These are phyloP conservation scores for Plenodomus lindquistii DNA, from an alignment of 2,329 filamentous ascomycete species.

Conservation along the genomic window DNA sequence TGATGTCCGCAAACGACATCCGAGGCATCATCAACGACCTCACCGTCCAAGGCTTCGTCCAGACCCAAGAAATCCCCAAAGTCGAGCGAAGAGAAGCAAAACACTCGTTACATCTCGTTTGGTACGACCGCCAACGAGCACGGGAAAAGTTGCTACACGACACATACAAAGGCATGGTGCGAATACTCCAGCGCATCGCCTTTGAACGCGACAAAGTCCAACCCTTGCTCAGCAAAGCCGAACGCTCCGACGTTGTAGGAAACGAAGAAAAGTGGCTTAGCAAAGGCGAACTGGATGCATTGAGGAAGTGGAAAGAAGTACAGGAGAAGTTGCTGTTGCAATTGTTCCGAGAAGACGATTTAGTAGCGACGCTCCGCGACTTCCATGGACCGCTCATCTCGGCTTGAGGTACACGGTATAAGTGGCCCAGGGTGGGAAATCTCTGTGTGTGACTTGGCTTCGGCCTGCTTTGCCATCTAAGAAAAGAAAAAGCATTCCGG, in stretches of 20 bases:
- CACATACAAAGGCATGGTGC: conserved; percentile 86
- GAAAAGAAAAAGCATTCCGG: no score
- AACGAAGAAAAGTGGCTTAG: conserved; percentile 80
- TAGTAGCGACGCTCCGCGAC: conserved; percentile 82
- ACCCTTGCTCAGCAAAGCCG: conserved; percentile 76
- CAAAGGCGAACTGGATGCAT: conserved; percentile 69
- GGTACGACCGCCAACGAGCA: conserved; percentile 77
- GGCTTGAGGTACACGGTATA: neutral
- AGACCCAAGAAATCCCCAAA: conserved; percentile 91
- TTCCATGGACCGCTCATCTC: conserved; percentile 39
- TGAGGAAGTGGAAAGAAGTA: conserved; percentile 65
- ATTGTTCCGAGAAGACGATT: conserved; percentile 78
- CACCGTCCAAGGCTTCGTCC: conserved; percentile 82
- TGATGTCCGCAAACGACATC: conserved; percentile 84
- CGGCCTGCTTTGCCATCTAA: neutral
- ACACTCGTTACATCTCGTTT: conserved; percentile 89
- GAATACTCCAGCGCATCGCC: conserved; percentile 77
- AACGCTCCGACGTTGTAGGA: conserved; percentile 83
- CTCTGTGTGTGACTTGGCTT: neutral
- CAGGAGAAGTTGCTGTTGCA: conserved; percentile 77
- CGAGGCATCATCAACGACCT: conserved; percentile 83
- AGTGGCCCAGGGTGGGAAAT: neutral
- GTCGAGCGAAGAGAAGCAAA: conserved; percentile 81
- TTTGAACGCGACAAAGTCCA: conserved; percentile 74
- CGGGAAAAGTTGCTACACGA: conserved; percentile 74